phyloP scores from a whole-genome alignment of 805 yeast species.

The Candida maltosa region DNA sequence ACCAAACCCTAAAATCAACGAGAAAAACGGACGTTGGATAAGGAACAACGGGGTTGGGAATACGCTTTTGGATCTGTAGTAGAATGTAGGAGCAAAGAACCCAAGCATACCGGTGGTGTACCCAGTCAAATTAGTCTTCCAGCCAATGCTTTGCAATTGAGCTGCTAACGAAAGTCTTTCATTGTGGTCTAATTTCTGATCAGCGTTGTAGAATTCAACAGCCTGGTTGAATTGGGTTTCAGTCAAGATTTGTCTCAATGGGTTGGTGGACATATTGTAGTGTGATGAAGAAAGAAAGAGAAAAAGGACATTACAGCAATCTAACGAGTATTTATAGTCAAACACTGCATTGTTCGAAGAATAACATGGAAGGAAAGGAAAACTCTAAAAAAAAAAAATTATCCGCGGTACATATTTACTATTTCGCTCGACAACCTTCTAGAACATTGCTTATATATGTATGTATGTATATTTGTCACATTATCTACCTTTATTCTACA shows the following conservation, averaged over 20 bases:
- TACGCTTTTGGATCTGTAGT: slow-evolving; percentile 11
- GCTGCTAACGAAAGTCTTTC: slow-evolving; percentile 30
- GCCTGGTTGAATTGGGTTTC: slow-evolving; percentile 36
- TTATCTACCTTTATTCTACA: too few relatives aligned
- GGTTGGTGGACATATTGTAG: slow-evolving; percentile 11
- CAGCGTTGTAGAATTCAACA: slow-evolving; percentile 39
- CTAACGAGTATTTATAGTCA: too few relatives aligned
- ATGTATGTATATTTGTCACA: too few relatives aligned
- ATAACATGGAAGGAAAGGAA: too few relatives aligned
- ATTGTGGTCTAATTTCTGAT: slow-evolving; percentile 24
- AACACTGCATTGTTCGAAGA: too few relatives aligned
- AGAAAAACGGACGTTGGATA: slow-evolving; percentile 30
- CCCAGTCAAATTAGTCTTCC: slow-evolving; percentile 23
- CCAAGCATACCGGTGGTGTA: slow-evolving; percentile 22
- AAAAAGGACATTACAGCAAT: too few relatives aligned
- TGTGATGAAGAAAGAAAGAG: too few relatives aligned
- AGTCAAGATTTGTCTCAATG: slow-evolving; percentile 23
- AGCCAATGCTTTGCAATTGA: slow-evolving; percentile 24
- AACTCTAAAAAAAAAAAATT: too few relatives aligned
- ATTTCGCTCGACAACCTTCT: too few relatives aligned
- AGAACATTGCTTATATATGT: too few relatives aligned
- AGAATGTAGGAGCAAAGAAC: slow-evolving; percentile 29
- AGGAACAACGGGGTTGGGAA: slow-evolving; percentile 6
- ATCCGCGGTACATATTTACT: too few relatives aligned
- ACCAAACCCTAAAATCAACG: slow-evolving; percentile 28